Percentiles rank a stretch among this genome's conserved stretches.
These are phyloP conservation scores for Entamoeba dispar DNA, from an alignment of 208 protist species.

Conservation along the genomic window DNA sequence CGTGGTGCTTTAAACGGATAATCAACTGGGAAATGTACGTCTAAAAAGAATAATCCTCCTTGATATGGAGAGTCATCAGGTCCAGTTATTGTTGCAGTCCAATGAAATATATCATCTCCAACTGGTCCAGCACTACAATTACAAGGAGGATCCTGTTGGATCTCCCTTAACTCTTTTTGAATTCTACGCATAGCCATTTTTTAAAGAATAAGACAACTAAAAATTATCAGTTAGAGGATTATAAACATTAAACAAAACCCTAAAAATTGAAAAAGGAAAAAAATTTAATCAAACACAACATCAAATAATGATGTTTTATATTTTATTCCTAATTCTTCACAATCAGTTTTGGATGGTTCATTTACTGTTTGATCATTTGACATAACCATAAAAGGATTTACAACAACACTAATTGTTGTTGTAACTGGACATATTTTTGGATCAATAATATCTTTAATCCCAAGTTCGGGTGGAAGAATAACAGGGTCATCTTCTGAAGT, in stretches of 20 bases:
- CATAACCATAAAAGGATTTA: neutral
- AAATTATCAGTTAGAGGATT: too few relatives aligned
- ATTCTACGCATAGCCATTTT: neutral
- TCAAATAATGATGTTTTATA: neutral
- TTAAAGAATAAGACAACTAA: too few relatives aligned
- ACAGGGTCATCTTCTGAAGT: neutral
- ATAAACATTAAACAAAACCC: too few relatives aligned
- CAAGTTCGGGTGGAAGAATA: neutral
- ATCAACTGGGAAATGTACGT: neutral
- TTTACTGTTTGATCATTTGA: neutral
- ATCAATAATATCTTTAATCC: neutral
- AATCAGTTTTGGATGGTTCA: neutral
- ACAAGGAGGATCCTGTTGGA: constrained; percentile 69
- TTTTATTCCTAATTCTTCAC: neutral
- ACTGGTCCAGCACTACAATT: constrained; percentile 73
- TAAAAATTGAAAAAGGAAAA: neutral
- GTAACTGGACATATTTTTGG: neutral
- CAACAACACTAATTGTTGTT: neutral
- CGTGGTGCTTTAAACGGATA: constrained; percentile 21
- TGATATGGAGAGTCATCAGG: constrained; percentile 54
- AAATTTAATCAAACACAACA: neutral
- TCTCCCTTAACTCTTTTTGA: constrained; percentile 59
- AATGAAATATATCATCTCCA: constrained; percentile 78
- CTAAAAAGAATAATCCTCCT: constrained; percentile 37
- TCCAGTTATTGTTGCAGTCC: constrained; percentile 78